phyloP scores from a whole-genome alignment of 148 eudicot species.

The Vaccinium macrocarpon region DNA sequence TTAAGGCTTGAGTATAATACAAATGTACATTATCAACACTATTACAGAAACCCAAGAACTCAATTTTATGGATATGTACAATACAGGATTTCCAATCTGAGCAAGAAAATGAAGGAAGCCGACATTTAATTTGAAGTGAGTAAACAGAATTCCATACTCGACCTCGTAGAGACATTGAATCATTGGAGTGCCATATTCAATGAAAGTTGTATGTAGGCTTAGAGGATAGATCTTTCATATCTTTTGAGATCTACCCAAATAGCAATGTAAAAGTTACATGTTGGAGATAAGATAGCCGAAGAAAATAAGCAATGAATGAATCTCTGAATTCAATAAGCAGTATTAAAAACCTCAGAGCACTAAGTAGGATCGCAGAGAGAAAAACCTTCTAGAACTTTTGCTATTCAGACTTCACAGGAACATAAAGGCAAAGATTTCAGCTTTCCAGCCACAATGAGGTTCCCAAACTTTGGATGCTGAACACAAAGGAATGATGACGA shows the following conservation, averaged over 20 bases:
- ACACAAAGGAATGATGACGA: neutral
- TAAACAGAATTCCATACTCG: neutral
- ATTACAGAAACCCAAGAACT: neutral
- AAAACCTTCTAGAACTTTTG: neutral
- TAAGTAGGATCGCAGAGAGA: neutral
- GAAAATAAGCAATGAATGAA: neutral
- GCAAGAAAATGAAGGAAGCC: too few species aligned
- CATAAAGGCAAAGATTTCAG: conserved; percentile 5
- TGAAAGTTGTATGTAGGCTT: neutral
- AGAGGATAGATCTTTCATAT: neutral
- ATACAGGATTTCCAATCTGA: neutral
- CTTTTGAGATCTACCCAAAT: neutral
- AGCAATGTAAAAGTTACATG: neutral
- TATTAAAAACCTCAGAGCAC: neutral
- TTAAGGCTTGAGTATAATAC: neutral
- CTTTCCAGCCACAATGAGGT: neutral
- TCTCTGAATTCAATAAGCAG: neutral
- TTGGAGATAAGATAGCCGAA: neutral
- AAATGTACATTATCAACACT: neutral
- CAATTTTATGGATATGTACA: neutral
- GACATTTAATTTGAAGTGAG: neutral
- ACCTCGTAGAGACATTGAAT: neutral
- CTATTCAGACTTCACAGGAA: neutral
- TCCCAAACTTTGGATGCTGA: neutral
- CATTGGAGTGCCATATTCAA: neutral